Base-by-base conservation (phyloP, 305 asterid genomes). In the Fraxinus dipetala region DNA sequence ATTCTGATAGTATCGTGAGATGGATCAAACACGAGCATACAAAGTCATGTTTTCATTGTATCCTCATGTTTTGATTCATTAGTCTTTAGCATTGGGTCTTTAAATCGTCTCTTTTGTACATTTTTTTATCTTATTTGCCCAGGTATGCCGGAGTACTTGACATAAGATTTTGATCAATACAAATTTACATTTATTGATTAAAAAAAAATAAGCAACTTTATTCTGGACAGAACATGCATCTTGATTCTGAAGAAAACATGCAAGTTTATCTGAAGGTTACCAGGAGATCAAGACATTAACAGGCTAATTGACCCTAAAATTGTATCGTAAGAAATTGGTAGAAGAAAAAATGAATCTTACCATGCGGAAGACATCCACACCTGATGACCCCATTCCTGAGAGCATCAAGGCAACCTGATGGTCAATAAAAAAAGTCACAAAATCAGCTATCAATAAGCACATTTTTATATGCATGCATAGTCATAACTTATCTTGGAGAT, bases 391-490 rank as follows among this genome's bases (percentile, higher is more conserved):
- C 98, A 95, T 95, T 82, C 99, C 99, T 2, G 99, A 87, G 59
- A 95, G 94, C 98, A 95, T 95, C 87, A 95, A 81, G 2, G 95
- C 99, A 9, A 94, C 99, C 99, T 95, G 90, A 82, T 78, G 81
- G 78, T 81, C 85, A 86, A 35, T 24, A 8, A 34, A 59, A 65
- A 56, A 73, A 78, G 75, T 67, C 1, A 14, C 75, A 78, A 36
- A 81, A 75, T 77, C 26, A 80, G 75, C 45, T 22, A 26, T 79
- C 28, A 18, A 6, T 35, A 72, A 65, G 65, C 32, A 24, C 9
- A 54, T 18, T 31, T 78, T 43, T 45, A 32, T n/a, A 72, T 61
- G 32, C 79, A 22, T 75, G 83, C 63, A 75, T 7, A 3, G 28
- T 51, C 38, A 73, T 61, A 61, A 61, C 70, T 61, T 8, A 61